These are phyloP conservation scores for Eucalyptus paniculata DNA, from an alignment of 345 rosid genomes.

Conservation along the genomic window DNA sequence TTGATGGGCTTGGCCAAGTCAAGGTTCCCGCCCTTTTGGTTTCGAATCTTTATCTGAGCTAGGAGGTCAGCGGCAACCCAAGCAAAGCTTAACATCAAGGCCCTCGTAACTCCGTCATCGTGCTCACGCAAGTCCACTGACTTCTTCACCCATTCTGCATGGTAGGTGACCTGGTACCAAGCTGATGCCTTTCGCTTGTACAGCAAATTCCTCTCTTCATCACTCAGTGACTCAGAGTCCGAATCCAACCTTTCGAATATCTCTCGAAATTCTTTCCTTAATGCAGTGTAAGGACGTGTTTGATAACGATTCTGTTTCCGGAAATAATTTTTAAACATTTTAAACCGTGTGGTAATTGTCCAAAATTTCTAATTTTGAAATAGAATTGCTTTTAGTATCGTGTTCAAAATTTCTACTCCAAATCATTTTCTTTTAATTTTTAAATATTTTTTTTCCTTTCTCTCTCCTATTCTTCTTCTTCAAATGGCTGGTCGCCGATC, in stretches of 20 bases:
- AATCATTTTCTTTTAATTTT: no score
- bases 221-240: conserved; percentile 28
- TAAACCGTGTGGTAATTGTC: no score
- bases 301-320: no score
- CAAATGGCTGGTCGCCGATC: no score
- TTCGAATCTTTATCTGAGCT: conserved; percentile 49
- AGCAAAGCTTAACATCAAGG: conserved; percentile 52
- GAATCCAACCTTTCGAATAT: conserved; percentile 31
- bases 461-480: no score
- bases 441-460: no score
- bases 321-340: no score
- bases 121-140: background rate
- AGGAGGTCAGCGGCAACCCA: conserved; percentile 79
- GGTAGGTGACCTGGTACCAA: conserved; percentile 82
- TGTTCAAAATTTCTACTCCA: no score
- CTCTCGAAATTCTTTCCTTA: conserved; percentile 66
- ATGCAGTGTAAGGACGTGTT: conserved; percentile 24
- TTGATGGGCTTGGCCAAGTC: conserved; percentile 45
- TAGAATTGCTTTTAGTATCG: no score
- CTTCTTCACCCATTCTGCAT: conserved; percentile 57
- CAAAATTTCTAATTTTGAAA: no score
- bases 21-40: conserved; percentile 1
- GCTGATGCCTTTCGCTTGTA: conserved; percentile 83
- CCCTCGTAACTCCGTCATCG: background rate
- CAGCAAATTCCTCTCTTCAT: conserved; percentile 36